Conservation (phyloP, 2,329 filamentous ascomycete genomes). For the Geosmithia flava region DNA sequence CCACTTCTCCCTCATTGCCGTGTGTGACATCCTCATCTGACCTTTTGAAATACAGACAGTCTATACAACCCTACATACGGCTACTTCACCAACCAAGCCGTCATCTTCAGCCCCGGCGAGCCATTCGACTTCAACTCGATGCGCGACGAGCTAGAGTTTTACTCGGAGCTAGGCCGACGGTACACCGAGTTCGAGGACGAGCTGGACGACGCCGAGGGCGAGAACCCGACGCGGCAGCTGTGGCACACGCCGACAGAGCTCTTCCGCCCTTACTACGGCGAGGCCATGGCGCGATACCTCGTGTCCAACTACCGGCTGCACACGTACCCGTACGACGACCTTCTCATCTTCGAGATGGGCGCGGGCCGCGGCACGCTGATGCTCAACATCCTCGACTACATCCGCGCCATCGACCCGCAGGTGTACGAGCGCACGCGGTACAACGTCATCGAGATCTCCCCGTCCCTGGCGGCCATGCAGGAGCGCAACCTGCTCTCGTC, state of each 20-base stretch:
- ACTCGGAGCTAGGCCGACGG: slow-evolving; percentile 59
- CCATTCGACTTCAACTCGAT: slow-evolving; percentile 81
- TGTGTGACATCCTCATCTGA: slow-evolving; percentile 7
- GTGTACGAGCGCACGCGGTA: slow-evolving; percentile 91
- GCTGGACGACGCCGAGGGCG: slow-evolving; percentile 57
- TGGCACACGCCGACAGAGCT: slow-evolving; percentile 99
- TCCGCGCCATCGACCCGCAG: slow-evolving; percentile 75
- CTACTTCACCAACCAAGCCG: slow-evolving; percentile 92
- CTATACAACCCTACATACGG: slow-evolving; percentile 91
- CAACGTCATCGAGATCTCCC: slow-evolving; percentile 92
- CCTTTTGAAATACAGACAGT: slow-evolving; percentile 50
- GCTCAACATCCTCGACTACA: slow-evolving; percentile 96
- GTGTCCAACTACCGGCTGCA: slow-evolving; percentile 93
- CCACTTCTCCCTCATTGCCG: slow-evolving; percentile 5
- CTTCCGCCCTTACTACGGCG: slow-evolving; percentile 92
- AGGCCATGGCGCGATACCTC: slow-evolving; percentile 92
- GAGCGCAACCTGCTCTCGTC: slow-evolving; percentile 56
- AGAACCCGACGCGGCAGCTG: slow-evolving; percentile 68
- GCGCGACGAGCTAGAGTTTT: slow-evolving; percentile 76
- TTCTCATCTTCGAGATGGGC: slow-evolving; percentile 98
- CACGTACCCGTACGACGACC: slow-evolving; percentile 88
- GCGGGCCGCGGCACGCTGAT: slow-evolving; percentile 95
- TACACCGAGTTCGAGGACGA: slow-evolving; percentile 86
- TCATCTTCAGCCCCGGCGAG: slow-evolving; percentile 87
- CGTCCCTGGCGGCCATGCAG: slow-evolving; percentile 68